Conservation (phyloP, 305 asterid species). For the Fraxinus ornus region DNA sequence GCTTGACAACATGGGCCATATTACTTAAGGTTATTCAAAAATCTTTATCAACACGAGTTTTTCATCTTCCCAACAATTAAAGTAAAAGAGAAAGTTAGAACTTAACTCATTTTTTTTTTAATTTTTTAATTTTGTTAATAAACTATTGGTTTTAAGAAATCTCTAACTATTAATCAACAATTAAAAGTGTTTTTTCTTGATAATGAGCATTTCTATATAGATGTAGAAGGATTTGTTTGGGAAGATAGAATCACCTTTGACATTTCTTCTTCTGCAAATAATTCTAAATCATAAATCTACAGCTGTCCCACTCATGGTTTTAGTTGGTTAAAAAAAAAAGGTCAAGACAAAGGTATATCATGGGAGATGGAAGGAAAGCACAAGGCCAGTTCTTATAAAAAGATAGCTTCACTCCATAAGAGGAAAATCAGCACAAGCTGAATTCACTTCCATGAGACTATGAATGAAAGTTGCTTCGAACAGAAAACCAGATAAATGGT, state of each 20-base stretch:
- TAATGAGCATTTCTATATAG: not conserved
- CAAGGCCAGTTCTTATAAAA: not conserved
- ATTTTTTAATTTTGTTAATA: no score
- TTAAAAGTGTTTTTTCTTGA: not conserved
- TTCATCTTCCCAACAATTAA: not conserved
- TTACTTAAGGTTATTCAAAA: not conserved
- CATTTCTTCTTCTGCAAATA: not conserved
- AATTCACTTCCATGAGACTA: not conserved
- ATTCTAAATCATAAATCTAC: not conserved
- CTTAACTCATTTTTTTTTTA: not conserved
- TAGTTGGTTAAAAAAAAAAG: not conserved
- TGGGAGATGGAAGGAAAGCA: not conserved
- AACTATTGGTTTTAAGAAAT: not conserved
- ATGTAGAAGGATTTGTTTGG: not conserved
- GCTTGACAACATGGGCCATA: not conserved
- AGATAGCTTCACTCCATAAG: not conserved
- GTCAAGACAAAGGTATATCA: not conserved
- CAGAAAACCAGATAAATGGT: not conserved
- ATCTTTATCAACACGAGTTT: not conserved
- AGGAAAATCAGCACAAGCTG: not conserved
- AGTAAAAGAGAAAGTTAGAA: not conserved
- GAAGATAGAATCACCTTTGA: not conserved
- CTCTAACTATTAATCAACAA: not conserved
- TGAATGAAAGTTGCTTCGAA: not conserved
- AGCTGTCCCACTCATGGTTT: not conserved